A percentile compares a stretch with the other conserved stretches of the same genome.
Evolutionary conservation across 805 yeast species (phyloP).

Genomic region (Pichia deserticola): DNA sequence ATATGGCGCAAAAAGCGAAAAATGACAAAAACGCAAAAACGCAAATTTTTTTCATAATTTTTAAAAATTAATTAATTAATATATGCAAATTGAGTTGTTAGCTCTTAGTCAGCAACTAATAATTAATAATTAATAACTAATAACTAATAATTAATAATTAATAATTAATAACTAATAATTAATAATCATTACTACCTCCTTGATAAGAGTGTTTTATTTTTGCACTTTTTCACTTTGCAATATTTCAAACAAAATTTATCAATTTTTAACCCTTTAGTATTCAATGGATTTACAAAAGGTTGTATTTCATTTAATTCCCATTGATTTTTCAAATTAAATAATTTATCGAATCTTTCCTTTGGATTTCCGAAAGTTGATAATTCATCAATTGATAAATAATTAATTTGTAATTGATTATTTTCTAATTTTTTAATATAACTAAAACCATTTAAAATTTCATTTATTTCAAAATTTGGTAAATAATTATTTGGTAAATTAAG

Average conservation of each 20-base stretch:
- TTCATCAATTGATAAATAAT: constrained; percentile 10
- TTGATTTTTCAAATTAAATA: constrained; percentile 45
- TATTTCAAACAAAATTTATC: constrained; percentile 57
- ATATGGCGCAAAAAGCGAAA: too few species aligned
- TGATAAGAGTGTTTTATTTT: neutral
- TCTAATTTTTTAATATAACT: constrained; percentile 22
- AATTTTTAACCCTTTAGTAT: constrained; percentile 33
- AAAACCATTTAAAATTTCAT: constrained; percentile 33
- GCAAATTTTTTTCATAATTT: too few species aligned
- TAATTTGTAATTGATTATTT: constrained; percentile 9
- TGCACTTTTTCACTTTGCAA: constrained; percentile 42
- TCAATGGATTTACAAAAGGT: constrained; percentile 58
- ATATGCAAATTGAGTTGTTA: too few species aligned
- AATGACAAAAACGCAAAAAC: too few species aligned
- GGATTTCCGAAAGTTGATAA: constrained; percentile 39
- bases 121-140: too few species aligned
- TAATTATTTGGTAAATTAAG: constrained; percentile 53
- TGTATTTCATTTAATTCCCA: constrained; percentile 59
- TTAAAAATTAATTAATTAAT: too few species aligned
- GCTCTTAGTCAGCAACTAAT: too few species aligned
- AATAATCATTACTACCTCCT: neutral
- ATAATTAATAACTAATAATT: too few species aligned
- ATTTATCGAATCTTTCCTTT: constrained; percentile 38
- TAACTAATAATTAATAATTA: too few species aligned
- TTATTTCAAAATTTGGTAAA: constrained; percentile 45